Evolutionary conservation across 2,329 filamentous ascomycete species (phyloP).

Genomic region (Xylaria sp.): DNA sequence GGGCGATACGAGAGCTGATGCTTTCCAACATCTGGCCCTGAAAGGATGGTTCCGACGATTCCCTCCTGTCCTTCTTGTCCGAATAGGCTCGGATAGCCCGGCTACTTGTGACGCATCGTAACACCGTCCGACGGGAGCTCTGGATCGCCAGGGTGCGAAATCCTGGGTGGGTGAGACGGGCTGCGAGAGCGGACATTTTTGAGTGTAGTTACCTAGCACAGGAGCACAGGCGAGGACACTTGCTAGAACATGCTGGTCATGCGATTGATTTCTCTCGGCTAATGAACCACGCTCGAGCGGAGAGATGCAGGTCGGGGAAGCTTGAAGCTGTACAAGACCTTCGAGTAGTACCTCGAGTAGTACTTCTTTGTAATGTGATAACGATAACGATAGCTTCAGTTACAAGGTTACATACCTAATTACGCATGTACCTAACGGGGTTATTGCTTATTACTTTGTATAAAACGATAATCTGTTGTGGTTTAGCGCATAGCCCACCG

Average conservation of each 20-base stretch:
- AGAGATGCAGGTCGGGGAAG: constrained; percentile 3
- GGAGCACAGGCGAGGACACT: constrained; percentile 2
- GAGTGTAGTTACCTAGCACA: constrained; percentile 22
- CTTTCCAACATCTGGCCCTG: constrained; percentile 70
- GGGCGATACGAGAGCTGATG: constrained; percentile 62
- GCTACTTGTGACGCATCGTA: constrained; percentile 34
- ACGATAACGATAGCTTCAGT: background rate
- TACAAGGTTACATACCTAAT: background rate
- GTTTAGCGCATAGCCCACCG: background rate
- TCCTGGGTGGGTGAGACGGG: constrained; percentile 38
- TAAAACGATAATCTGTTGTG: background rate
- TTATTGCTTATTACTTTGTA: background rate
- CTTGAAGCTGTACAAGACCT: constrained; percentile 7
- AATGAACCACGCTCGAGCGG: background rate
- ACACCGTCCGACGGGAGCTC: constrained; percentile 28
- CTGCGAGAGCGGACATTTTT: constrained; percentile 44
- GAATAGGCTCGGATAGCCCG: constrained; percentile 42
- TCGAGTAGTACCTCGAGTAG: background rate
- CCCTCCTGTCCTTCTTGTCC: constrained; percentile 39
- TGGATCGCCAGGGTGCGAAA: constrained; percentile 35
- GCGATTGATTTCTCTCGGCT: background rate
- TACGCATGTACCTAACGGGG: background rate
- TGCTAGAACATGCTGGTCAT: constrained; percentile 31
- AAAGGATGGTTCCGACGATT: constrained; percentile 57
- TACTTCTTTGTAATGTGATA: background rate